Evolutionary conservation across 495 filamentous ascomycete species (phyloP).

Genomic region (Penicillium silybi): DNA sequence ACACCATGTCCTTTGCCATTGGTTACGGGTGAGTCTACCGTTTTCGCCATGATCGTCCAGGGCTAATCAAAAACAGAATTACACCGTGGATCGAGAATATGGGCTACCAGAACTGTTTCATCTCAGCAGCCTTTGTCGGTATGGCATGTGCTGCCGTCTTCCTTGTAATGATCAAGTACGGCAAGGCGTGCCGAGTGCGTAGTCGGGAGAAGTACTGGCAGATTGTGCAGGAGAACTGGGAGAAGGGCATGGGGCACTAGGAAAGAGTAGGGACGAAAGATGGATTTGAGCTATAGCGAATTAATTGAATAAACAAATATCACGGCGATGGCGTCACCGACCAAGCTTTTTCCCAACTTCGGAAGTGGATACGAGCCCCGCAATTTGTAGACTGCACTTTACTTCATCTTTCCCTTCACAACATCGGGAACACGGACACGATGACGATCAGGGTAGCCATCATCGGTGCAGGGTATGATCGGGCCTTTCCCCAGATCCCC

Average conservation of each 20-base stretch:
- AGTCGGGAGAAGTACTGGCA: conserved; percentile 42
- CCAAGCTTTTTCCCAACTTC: too few relatives aligned
- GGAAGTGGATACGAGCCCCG: too few relatives aligned
- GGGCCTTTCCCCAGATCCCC: background rate
- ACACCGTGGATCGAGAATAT: conserved; percentile 59
- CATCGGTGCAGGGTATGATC: conserved; percentile 7
- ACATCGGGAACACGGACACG: too few relatives aligned
- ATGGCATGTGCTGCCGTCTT: conserved; percentile 52
- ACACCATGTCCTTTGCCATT: conserved; percentile 62
- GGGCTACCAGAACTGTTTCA: conserved; percentile 61
- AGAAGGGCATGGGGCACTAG: conserved; percentile 39
- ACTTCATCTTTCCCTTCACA: too few relatives aligned
- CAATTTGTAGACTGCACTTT: too few relatives aligned
- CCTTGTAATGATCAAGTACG: conserved; percentile 53
- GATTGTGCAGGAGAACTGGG: conserved; percentile 36
- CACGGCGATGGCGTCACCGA: too few relatives aligned
- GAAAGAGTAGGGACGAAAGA: too few relatives aligned
- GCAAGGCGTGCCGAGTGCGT: conserved; percentile 40
- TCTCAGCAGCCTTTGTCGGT: conserved; percentile 57
- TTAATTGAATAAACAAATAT: too few relatives aligned
- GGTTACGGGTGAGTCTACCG: too few relatives aligned
- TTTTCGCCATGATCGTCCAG: too few relatives aligned
- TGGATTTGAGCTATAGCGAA: background rate
- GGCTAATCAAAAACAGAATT: too few relatives aligned
- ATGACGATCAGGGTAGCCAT: conserved; percentile 12